phyloP scores from a whole-genome alignment of 1,284 basidiomycete species.

The Moniliella sp. region DNA sequence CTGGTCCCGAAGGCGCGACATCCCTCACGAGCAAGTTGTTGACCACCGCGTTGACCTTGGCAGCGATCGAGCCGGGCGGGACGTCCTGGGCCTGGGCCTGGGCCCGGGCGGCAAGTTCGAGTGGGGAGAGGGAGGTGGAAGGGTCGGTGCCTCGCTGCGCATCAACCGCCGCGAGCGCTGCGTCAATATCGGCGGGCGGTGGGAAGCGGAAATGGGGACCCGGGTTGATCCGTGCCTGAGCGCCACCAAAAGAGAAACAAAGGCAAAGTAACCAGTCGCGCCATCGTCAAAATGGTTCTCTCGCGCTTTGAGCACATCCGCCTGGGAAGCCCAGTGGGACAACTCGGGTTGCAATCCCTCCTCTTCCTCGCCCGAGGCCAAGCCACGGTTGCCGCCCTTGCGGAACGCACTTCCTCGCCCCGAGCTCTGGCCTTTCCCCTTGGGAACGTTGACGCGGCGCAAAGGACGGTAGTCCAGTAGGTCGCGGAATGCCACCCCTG shows the following conservation, averaged over 20 bases:
- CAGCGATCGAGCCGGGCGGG: too few relatives aligned
- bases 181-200: conserved; percentile 37
- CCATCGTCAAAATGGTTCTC: conserved; percentile 79
- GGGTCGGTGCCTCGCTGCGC: neutral
- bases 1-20: too few relatives aligned
- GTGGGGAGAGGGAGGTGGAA: too few relatives aligned
- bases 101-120: too few relatives aligned
- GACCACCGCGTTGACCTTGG: too few relatives aligned
- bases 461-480: conserved; percentile 76
- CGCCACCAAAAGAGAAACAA: conserved; percentile 83
- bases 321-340: conserved; percentile 6
- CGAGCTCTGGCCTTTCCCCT: too few relatives aligned
- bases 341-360: too few relatives aligned
- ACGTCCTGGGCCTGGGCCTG: neutral
- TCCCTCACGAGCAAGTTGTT: too few relatives aligned
- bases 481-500: conserved; percentile 65
- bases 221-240: conserved; percentile 60
- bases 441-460: neutral
- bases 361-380: conserved; percentile 1
- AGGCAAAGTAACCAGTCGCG: conserved; percentile 78
- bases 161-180: conserved; percentile 3
- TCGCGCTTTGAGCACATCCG: conserved; percentile 11
- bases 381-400: conserved; percentile 40
- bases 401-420: too few relatives aligned
- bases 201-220: conserved; percentile 53